Base-by-base conservation (phyloP, 495 filamentous ascomycete species). In the Xylaria longipes region DNA sequence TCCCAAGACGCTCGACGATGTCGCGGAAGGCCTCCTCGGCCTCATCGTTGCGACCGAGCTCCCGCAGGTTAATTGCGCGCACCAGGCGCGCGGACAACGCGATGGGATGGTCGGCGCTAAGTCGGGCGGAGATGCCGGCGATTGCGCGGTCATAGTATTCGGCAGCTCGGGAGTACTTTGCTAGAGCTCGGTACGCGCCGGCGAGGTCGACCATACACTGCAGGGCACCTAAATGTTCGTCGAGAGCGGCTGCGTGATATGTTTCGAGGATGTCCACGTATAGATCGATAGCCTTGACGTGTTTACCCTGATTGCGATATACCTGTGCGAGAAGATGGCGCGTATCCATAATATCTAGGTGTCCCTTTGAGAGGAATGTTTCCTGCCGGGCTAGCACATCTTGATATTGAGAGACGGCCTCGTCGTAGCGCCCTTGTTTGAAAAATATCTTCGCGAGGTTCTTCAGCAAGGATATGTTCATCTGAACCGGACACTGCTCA, bases 1-100 rank as follows among this genome's bases (percentile, higher is more conserved):
- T 29, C 14, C 62, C 62, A n/a, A 65, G 48, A 5, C 62, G 41
- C 29, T 65, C 41, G 25, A 65, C 62, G 17, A 46, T 65, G 62
- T 65, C 62, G 2, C 62, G 62, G 41, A 65, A 65, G 25, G 62
- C 62, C 25, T 65, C 62, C 25, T 65, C 62, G 41, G 62, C 62
- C 14, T 65, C 62, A 17, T 46, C 27, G 41, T 45, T 48, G 39
- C 62, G 41, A 29, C 27, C 41, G 5, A 64, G 61, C 61, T 64
- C 61, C 14, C 41, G 39, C 15, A 46, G 27, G 17, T 64, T 64
- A 5, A 64, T 64, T 9, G 61, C 61, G 27, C 41, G 62, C 25
- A 65, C 62, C 1, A 65, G 62, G 2, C 62, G 62, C 41, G 62
- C 39, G 25, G 62, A 65, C 20, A 65, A 12, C 3, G 62, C 62